Conservation (phyloP, 257 asterid genomes). For the Nicotiana sylvestris region DNA sequence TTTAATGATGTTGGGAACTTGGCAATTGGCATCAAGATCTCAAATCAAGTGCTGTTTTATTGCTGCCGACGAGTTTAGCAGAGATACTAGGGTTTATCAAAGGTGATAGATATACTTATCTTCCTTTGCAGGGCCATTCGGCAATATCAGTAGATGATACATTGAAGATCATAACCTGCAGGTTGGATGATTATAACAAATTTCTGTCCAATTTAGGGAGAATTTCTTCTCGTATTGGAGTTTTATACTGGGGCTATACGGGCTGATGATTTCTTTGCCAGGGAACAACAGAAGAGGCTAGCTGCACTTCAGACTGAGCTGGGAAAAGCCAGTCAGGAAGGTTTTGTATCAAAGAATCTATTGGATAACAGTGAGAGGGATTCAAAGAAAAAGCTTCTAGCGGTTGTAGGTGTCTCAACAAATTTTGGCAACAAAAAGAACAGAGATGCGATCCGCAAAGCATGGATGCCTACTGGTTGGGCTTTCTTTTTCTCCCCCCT, state of each 20-base stretch:
- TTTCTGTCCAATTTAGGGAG: neutral
- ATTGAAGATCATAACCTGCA: constrained; percentile 69
- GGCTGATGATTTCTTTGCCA: constrained; percentile 32
- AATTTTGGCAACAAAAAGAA: constrained; percentile 69
- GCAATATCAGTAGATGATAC: constrained; percentile 78
- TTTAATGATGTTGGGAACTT: neutral
- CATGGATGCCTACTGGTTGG: constrained; percentile 84
- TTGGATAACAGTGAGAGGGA: constrained; percentile 35
- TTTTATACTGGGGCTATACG: constrained; percentile 2
- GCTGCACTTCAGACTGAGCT: constrained; percentile 61
- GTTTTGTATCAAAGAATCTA: constrained; percentile 49
- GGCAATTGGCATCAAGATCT: neutral
- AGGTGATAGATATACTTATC: neutral
- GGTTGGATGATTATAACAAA: constrained; percentile 34
- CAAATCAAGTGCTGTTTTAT: neutral
- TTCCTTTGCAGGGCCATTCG: constrained; percentile 57
- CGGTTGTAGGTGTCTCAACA: constrained; percentile 70
- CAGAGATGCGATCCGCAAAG: constrained; percentile 88
- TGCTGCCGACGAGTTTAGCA: neutral
- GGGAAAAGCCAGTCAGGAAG: constrained; percentile 74
- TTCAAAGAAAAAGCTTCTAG: constrained; percentile 61
- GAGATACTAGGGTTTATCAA: neutral
- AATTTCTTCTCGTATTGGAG: constrained; percentile 9
- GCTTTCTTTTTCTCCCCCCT: constrained; percentile 10
- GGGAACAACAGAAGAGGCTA: constrained; percentile 73